Evolutionary conservation across 2,329 filamentous ascomycete species (phyloP), one percentile per base, ranked within the genome.

Genomic region (Beauveria brongniartii): DNA sequence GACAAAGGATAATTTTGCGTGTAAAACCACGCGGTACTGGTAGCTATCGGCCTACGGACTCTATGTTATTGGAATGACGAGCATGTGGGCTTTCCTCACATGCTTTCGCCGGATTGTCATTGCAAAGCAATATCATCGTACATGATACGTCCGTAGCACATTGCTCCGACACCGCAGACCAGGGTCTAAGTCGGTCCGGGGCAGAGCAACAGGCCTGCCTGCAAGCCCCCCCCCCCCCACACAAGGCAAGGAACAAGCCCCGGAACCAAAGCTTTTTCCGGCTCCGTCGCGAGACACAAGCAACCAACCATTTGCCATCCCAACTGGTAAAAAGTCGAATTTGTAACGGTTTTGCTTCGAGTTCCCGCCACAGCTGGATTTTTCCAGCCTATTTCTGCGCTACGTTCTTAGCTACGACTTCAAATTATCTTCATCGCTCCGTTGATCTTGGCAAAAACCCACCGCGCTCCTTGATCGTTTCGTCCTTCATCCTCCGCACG

Each of bases 131-230:
- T 16, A 16, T 16, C 34, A 6, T 16, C 16, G 16, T 16, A 37
- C 34, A 16, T 37, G 34, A 16, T 37, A 37, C 34, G 34, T 37
- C 14, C 34, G 34, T 37, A 37, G 34, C 34, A 37, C 18, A 43
- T 24, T 30, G 37, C 56, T 59, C 56, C 56, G 56, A 59, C 18
- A 59, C 56, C 56, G 56, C 56, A 59, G 20, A 12, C 44, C 44
- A 51, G 47, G 47, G 54, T 55, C 8, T 22, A n/a, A 26, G 26
- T 40, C n/a, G 54, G 24, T 48, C 54, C 47, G 54, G 54, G 54
- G 54, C 54, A 56, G 50, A 55, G 44, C n/a, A 18, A 9, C 40
- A 8, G 20, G 51, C 34, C 34, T 26, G 24, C 53, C 24, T 24
- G 12, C 20, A 6, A 55, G 40, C 10, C 44, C 50, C 50, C 50